A percentile compares a stretch with the other conserved stretches of the same genome.
phyloP scores from a whole-genome alignment of 2,329 filamentous ascomycete genomes.

The Raffaelea albimanens region DNA sequence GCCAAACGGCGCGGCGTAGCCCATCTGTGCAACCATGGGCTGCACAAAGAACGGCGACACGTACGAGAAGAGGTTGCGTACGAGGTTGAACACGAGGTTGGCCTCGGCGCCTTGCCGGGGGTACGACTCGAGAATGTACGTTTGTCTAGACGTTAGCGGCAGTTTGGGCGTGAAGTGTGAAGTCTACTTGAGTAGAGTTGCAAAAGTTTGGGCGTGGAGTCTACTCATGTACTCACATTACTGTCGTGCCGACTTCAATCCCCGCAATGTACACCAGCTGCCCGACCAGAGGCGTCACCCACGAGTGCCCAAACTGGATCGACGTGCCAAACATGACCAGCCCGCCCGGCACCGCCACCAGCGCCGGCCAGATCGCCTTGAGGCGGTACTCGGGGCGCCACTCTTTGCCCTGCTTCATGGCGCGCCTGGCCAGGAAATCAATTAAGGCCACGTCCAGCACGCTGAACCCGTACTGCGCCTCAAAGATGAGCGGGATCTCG shows the following conservation, averaged over 20 bases:
- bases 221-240: too few relatives aligned
- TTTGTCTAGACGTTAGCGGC: conserved; percentile 12
- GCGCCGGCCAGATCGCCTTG: too few relatives aligned
- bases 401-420: too few relatives aligned
- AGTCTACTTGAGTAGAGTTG: too few relatives aligned
- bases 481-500: conserved; percentile 14
- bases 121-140: conserved; percentile 14
- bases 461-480: conserved; percentile 11
- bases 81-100: conserved; percentile 13
- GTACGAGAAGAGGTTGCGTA: conserved; percentile 13
- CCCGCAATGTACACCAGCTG: too few relatives aligned
- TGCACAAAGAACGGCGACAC: conserved; percentile 13
- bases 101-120: conserved; percentile 11
- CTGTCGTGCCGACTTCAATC: too few relatives aligned
- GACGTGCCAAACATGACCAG: too few relatives aligned
- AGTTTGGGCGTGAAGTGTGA: conserved; percentile 10
- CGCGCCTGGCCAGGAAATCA: too few relatives aligned
- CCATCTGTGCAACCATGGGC: conserved; percentile 8
- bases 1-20: conserved; percentile 10
- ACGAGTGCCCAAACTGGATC: too few relatives aligned
- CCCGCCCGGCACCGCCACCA: too few relatives aligned
- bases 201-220: too few relatives aligned
- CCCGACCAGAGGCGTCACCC: too few relatives aligned
- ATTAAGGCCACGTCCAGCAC: conserved; percentile 11
- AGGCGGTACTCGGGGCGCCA: conserved; percentile 11